phyloP scores from a whole-genome alignment of 2,329 filamentous ascomycete genomes.

The Sclerotinia subarctica region DNA sequence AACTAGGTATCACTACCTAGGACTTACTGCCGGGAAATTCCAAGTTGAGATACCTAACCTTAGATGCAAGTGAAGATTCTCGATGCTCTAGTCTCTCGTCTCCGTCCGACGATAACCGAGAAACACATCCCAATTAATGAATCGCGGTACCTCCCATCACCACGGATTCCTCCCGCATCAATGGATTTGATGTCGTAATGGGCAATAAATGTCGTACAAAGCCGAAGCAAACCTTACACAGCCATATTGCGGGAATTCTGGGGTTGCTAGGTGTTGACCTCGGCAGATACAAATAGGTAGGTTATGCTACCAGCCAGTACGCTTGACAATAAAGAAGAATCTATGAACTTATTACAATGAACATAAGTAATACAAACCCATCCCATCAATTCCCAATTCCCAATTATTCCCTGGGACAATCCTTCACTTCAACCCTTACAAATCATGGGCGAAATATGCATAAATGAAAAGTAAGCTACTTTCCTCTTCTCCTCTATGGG shows the following conservation, averaged over 20 bases:
- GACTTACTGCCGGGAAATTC: background rate
- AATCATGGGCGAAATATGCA: too few relatives aligned
- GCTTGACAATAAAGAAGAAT: too few relatives aligned
- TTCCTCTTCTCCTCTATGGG: background rate
- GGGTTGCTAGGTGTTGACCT: background rate
- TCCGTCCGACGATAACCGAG: conserved; percentile 10
- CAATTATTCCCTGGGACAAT: too few relatives aligned
- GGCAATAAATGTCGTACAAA: background rate
- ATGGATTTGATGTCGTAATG: background rate
- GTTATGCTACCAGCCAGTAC: too few relatives aligned
- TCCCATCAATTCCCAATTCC: too few relatives aligned
- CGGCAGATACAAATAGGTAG: too few relatives aligned
- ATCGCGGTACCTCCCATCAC: background rate
- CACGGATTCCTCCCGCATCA: too few relatives aligned
- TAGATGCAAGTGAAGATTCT: too few relatives aligned
- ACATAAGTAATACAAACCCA: background rate
- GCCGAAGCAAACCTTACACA: conserved; percentile 8
- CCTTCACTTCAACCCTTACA: too few relatives aligned
- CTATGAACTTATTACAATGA: background rate
- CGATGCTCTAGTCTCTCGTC: background rate
- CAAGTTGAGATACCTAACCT: background rate
- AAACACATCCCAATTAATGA: background rate
- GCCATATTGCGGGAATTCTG: background rate
- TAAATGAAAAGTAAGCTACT: too few relatives aligned
- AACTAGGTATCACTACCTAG: background rate